These are phyloP conservation scores for Astragalus glycyphyllos DNA, from an alignment of 306 rosid genomes.

Conservation along the genomic window DNA sequence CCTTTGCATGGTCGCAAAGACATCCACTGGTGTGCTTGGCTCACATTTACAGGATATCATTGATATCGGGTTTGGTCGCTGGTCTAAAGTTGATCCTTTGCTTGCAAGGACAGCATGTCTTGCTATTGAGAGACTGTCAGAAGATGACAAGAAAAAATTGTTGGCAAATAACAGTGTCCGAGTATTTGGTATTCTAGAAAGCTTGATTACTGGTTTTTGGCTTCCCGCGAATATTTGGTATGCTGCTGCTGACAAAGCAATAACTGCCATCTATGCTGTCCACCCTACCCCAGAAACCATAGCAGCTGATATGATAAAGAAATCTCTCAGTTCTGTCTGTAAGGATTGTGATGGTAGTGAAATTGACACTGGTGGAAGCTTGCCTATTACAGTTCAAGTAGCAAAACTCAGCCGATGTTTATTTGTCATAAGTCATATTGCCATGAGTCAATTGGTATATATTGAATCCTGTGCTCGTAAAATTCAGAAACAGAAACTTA, in stretches of 20 bases:
- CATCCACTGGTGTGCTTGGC: conserved; percentile 71
- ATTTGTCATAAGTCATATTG: conserved; percentile 79
- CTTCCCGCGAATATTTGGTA: conserved; percentile 89
- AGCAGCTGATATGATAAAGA: conserved; percentile 72
- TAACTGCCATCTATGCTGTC: conserved; percentile 77
- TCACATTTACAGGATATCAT: conserved; percentile 88
- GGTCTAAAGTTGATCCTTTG: conserved; percentile 94
- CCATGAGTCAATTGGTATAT: conserved; percentile 91
- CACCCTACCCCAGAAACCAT: conserved; percentile 90
- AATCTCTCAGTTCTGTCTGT: conserved; percentile 64
- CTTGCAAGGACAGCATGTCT: conserved; percentile 92
- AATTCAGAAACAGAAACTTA: conserved; percentile 80
- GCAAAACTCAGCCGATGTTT: conserved; percentile 77
- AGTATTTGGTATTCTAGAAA: conserved; percentile 75
- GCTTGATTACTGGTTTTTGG: conserved; percentile 77
- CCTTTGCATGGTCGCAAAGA: conserved; percentile 94
- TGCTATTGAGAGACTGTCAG: conserved; percentile 84
- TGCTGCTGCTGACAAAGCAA: conserved; percentile 91
- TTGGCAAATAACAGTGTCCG: conserved; percentile 67
- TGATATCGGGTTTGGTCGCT: conserved; percentile 96
- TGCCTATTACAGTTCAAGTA: conserved; percentile 64
- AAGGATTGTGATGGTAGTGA: conserved; percentile 61
- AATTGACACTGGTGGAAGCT: conserved; percentile 49
- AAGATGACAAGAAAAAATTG: conserved; percentile 76
- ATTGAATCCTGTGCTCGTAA: conserved; percentile 86